Evolutionary conservation across 495 filamentous ascomycete species (phyloP), one percentile per base, ranked within the genome.

Genomic region (Podospora bellae-mahoneyi): DNA sequence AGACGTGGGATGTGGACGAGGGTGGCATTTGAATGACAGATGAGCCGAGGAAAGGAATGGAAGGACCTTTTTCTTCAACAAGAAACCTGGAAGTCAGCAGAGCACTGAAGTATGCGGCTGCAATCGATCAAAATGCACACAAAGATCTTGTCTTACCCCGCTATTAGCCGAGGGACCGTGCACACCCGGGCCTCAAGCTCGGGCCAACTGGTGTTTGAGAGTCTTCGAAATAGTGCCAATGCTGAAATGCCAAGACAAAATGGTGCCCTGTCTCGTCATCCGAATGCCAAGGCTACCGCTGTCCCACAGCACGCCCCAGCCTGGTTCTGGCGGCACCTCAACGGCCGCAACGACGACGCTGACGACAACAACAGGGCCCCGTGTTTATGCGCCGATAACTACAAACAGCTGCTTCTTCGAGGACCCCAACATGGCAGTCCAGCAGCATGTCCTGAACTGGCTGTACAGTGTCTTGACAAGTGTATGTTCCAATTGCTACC

Each of bases 371-470:
- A 63, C 61, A 63, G 19, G 26, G 18, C 19, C 20, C 6, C 28
- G 3, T 0, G 16, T 20, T n/a, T 63, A 74, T 71, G 68, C 65
- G n/a, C 20, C 65, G 63, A 69, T 73, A 72, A 67, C 71, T 28
- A 54, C 61, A 2, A 23, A 9, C 19, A 60, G 16, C 56, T 44
- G 62, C 66, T 62, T 53, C 64, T 19, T 58, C 39, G 9, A 48
- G 9, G 59, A 13, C 59, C 60, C 39, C 62, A 94, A 90, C 85
- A 90, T 91, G 78, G 83, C 88, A 64, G 91, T 96, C 71, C 88
- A 92, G 69, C 93, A 95, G 74, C 90, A 92, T 78, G 89, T 96
- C 56, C 84, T 98, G 65, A 92, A 91, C 77, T 99, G 95, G 95
- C 88, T 99, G 2, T 96, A 97, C 80, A 95, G 90, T 77, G 89